Evolutionary conservation across 148 eudicot genomes (phyloP).

Genomic region (Beta vulgaris): DNA sequence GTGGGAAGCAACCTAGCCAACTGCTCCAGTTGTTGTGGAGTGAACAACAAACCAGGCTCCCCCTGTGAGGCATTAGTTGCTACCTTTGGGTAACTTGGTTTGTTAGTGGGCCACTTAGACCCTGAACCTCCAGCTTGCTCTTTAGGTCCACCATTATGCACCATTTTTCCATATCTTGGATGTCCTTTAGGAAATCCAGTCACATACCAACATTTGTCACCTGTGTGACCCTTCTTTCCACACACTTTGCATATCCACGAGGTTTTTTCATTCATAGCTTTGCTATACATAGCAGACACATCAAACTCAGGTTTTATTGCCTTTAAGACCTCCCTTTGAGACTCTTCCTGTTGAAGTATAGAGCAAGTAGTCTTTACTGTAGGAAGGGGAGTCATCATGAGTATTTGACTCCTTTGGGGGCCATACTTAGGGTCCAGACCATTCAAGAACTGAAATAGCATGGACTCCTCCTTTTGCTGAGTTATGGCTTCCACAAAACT

Average conservation of each 20-base stretch:
- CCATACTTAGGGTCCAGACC: neutral
- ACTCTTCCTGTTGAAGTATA: neutral
- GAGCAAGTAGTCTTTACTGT: neutral
- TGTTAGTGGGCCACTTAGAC: too few species aligned
- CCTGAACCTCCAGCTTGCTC: too few species aligned
- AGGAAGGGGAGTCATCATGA: neutral
- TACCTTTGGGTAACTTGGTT: too few species aligned
- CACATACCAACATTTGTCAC: neutral
- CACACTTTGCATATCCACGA: neutral
- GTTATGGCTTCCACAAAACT: neutral
- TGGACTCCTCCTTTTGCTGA: neutral
- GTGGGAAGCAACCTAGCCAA: too few species aligned
- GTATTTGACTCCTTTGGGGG: neutral
- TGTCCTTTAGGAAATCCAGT: neutral
- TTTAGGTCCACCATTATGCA: too few species aligned
- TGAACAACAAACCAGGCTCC: too few species aligned
- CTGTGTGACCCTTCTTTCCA: neutral
- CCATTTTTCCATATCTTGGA: neutral
- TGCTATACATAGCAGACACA: neutral
- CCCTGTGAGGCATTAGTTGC: too few species aligned
- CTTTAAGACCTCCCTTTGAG: neutral
- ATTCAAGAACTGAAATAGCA: neutral
- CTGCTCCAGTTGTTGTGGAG: too few species aligned
- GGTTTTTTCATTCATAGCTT: neutral
- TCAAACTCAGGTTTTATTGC: accelerated